phyloP scores from a whole-genome alignment of 345 rosid species.

The Heritiera fomes region DNA sequence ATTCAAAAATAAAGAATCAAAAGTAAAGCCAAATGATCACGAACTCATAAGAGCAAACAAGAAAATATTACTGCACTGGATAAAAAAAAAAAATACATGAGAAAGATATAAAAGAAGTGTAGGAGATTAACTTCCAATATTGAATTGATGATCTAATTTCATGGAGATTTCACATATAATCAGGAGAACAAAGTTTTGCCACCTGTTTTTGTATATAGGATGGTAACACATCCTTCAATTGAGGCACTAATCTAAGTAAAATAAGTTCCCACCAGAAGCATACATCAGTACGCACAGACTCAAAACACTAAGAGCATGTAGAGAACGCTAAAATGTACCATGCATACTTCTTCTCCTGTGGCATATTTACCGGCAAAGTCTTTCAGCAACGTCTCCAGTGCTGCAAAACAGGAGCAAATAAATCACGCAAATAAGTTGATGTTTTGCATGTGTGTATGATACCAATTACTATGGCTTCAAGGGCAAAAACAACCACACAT shows the following conservation, averaged over 20 bases:
- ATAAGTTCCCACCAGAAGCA: background rate
- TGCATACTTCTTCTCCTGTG: conserved; percentile 48
- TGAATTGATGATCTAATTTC: too few species aligned
- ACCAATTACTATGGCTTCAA: background rate
- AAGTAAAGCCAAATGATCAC: too few species aligned
- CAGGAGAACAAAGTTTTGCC: background rate
- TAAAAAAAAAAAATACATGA: background rate
- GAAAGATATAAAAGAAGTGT: background rate
- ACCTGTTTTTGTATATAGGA: background rate
- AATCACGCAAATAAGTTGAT: background rate
- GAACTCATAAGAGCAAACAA: too few species aligned
- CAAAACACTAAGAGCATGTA: background rate
- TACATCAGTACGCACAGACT: background rate
- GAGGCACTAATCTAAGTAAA: background rate
- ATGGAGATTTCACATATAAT: background rate
- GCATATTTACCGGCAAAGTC: conserved; percentile 40
- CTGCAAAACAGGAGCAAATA: conserved; percentile 30
- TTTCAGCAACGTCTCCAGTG: conserved; percentile 54
- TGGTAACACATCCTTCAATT: background rate
- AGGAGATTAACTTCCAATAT: too few species aligned
- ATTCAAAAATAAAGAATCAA: too few species aligned
- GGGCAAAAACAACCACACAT: background rate
- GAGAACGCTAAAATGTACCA: conserved; percentile 35
- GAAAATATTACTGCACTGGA: too few species aligned
- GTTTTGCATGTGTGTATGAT: background rate